Base-by-base conservation (phyloP, 441 rosid species). In the Croton laevigatus region DNA sequence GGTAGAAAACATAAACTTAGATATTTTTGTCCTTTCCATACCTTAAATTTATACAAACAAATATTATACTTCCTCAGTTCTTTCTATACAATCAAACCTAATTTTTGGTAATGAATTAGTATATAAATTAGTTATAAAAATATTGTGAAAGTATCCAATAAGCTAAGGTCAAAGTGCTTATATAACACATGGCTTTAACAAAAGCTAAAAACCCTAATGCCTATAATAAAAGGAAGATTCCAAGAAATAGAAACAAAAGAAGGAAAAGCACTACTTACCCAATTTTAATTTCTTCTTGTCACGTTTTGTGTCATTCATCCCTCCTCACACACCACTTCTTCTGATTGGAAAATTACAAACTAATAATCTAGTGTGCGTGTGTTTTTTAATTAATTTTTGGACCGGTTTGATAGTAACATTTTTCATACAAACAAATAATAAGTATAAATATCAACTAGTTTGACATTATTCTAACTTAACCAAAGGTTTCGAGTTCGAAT, bases 221-320 rank as follows among this genome's bases (percentile, higher is more conserved):
- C 62, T 20, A 40, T 4, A 23, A 5, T 16, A 4, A 48, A 34
- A 16, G 62, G 32, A 62, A 71, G 62, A 44, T 40, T 71, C 55
- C 32, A 53, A 52, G 67, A 62, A 40, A 22, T 48, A 60, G 12
- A 9, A 20, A 54, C 72, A n/a, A 27, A 66, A n/a, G 34, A 19
- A 14, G 17, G 8, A 6, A 36, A 22, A 34, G 48, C 48, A 45
- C 48, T 13, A 9, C 11, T 8, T 27, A 10, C 55, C 49, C n/a
- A n/a, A n/a, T n/a, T n/a, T n/a, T n/a, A 19, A n/a, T 23, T n/a
- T 6, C 2, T 59, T 57, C 45, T 17, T 45, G 72, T 54, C 65
- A 32, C 46, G 22, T 53, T 67, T n/a, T 8, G 48, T n/a, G 48
- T 8, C 13, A 11, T 32, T 40, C 7, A 8, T 49, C 20, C 3